These are phyloP conservation scores for Coemansia sp. DNA, from an alignment of 192 early-diverging fungal genomes.

Conservation along the genomic window DNA sequence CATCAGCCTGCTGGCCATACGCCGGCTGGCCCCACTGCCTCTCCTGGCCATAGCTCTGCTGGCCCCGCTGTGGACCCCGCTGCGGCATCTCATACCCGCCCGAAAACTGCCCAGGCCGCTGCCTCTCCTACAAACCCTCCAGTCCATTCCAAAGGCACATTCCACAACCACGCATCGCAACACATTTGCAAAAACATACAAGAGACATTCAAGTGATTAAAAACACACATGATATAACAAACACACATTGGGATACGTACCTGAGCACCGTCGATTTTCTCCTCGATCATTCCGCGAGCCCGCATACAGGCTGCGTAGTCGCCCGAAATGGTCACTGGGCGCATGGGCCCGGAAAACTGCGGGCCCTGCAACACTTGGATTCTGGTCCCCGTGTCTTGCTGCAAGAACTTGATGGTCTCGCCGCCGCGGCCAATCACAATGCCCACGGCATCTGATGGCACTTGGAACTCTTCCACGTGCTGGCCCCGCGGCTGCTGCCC, in stretches of 20 bases:
- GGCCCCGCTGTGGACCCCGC: constrained; percentile 4
- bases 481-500: not conserved
- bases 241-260: constrained; percentile 16
- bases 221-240: constrained; percentile 1
- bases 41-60: not conserved
- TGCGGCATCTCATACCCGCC: constrained; percentile 20
- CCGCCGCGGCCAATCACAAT: constrained; percentile 49
- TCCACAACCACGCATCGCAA: constrained; percentile 9
- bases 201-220: not conserved
- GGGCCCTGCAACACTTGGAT: constrained; percentile 51
- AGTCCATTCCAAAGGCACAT: not conserved
- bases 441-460: constrained; percentile 43
- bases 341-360: constrained; percentile 31
- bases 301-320: constrained; percentile 34
- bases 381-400: constrained; percentile 37
- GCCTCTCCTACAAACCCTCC: not conserved
- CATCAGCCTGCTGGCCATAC: constrained; percentile 8
- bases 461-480: constrained; percentile 45
- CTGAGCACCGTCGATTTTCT: constrained; percentile 40
- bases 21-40: constrained; percentile 15
- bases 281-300: constrained; percentile 49
- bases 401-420: constrained; percentile 50
- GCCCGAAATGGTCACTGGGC: constrained; percentile 38
- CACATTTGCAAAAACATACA: constrained; percentile 20
- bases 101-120: constrained; percentile 14